Conservation (phyloP, 768 basidiomycete species). For the Leccinum truebloodii region DNA sequence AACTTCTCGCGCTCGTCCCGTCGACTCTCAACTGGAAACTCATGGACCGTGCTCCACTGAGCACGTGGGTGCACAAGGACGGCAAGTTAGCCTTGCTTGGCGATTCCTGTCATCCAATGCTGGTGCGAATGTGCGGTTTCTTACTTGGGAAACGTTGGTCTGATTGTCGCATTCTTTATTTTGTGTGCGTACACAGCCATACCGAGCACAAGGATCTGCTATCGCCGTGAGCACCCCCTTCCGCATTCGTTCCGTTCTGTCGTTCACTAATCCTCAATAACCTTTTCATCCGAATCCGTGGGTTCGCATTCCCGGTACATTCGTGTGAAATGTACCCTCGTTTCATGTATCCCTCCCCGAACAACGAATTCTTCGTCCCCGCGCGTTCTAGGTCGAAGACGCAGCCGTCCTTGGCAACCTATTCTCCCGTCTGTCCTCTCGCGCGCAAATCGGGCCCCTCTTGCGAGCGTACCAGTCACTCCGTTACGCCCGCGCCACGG, state of each 20-base stretch:
- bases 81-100: slow-evolving; percentile 49
- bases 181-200: slow-evolving; percentile 36
- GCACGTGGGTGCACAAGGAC: slow-evolving; percentile 48
- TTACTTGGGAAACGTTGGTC: not conserved
- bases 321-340: not conserved
- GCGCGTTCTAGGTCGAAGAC: slow-evolving; percentile 34
- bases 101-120: slow-evolving; percentile 60
- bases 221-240: slow-evolving; percentile 43
- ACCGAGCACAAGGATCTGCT: slow-evolving; percentile 55
- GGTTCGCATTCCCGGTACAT: not conserved
- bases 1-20: slow-evolving; percentile 46
- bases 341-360: not conserved
- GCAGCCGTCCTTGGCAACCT: slow-evolving; percentile 47
- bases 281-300: not conserved
- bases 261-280: not conserved
- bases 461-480: slow-evolving; percentile 54
- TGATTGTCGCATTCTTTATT: not conserved
- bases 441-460: slow-evolving; percentile 44
- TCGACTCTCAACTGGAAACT: slow-evolving; percentile 49
- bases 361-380: not conserved
- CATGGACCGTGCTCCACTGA: slow-evolving; percentile 49
- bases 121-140: slow-evolving; percentile 26
- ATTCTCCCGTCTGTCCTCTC: slow-evolving; percentile 46
- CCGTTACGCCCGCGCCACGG: slow-evolving; percentile 49
- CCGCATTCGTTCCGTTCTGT: not conserved